A percentile compares a stretch with the other conserved stretches of the same genome.
Evolutionary conservation across 106 monocot species (phyloP).

Genomic region (Chionographis japonica): DNA sequence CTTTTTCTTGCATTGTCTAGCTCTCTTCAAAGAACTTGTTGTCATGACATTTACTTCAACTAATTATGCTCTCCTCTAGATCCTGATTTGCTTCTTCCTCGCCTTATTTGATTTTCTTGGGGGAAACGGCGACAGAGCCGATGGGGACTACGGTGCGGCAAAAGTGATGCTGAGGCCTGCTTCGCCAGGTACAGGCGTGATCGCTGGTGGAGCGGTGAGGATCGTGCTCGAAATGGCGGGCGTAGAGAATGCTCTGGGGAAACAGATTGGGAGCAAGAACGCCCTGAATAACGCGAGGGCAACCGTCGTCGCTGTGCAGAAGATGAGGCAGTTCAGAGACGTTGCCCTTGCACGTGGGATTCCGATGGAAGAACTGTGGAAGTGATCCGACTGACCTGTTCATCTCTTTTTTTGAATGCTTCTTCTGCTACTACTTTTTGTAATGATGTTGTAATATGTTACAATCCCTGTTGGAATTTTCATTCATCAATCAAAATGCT

Average conservation of each 20-base stretch:
- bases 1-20: too few species aligned
- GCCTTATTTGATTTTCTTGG: neutral
- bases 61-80: neutral
- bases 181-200: conserved; percentile 77
- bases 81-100: neutral
- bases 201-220: conserved; percentile 77
- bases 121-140: conserved; percentile 26
- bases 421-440: too few species aligned
- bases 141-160: conserved; percentile 75
- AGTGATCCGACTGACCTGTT: conserved; percentile 21
- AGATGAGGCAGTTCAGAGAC: conserved; percentile 66
- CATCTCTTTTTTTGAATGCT: too few species aligned
- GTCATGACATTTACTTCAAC: neutral
- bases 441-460: too few species aligned
- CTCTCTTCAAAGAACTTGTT: neutral
- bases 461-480: too few species aligned
- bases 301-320: conserved; percentile 40
- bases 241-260: conserved; percentile 75
- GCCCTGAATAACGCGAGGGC: conserved; percentile 73
- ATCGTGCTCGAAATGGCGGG: conserved; percentile 86
- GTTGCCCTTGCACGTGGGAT: conserved; percentile 76
- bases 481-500: too few species aligned
- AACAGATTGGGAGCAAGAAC: conserved; percentile 71
- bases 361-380: conserved; percentile 83
- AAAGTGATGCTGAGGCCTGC: conserved; percentile 91